These are phyloP conservation scores for Penicillium sumatraense DNA, from an alignment of 2,329 filamentous ascomycete genomes.

Conservation along the genomic window DNA sequence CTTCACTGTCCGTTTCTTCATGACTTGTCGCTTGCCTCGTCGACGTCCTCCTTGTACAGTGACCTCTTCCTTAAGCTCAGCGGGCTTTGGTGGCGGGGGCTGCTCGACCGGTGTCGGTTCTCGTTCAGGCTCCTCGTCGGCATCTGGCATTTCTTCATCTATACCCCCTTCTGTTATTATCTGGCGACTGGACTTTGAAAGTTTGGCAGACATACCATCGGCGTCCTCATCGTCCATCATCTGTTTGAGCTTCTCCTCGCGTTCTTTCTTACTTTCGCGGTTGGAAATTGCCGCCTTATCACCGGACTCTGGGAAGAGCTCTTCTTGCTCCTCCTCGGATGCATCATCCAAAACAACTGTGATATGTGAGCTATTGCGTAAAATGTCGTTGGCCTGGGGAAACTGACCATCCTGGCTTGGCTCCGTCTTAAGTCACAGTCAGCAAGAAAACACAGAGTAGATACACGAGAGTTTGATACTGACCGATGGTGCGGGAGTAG, in stretches of 20 bases:
- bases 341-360: constrained; percentile 57
- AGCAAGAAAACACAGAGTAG: constrained; percentile 11
- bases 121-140: constrained; percentile 45
- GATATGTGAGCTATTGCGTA: constrained; percentile 30
- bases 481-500: constrained; percentile 46
- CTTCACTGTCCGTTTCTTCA: constrained; percentile 84
- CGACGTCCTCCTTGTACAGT: constrained; percentile 67
- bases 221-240: constrained; percentile 74
- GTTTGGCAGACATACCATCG: constrained; percentile 26
- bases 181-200: constrained; percentile 43
- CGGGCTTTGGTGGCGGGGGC: constrained; percentile 47
- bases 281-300: constrained; percentile 42
- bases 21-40: constrained; percentile 76
- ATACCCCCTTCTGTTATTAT: constrained; percentile 27
- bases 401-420: constrained; percentile 55
- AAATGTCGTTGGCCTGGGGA: background rate
- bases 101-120: constrained; percentile 43
- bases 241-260: constrained; percentile 67
- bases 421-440: constrained; percentile 31
- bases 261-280: constrained; percentile 60
- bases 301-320: constrained; percentile 50
- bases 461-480: constrained; percentile 30
- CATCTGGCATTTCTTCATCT: constrained; percentile 65
- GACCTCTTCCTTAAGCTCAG: constrained; percentile 55
- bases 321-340: constrained; percentile 62